Evolutionary conservation across 192 early-diverging fungal species (phyloP), one percentile per base, ranked within the genome.

Genomic region (Coemansia sp.): DNA sequence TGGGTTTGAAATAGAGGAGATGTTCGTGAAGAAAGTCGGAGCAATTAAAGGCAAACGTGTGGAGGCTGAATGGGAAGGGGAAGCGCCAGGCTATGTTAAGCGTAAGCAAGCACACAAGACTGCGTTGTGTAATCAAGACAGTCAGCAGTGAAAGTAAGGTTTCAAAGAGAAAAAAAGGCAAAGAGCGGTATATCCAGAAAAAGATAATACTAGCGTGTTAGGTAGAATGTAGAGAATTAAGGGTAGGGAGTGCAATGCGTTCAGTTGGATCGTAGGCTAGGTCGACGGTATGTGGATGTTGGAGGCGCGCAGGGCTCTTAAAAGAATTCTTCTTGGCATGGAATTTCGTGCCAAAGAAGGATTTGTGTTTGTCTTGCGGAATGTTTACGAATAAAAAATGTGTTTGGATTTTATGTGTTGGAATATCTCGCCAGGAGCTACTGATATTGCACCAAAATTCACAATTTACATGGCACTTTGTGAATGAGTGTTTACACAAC

Each of bases 261-360:
- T 57, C 14, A 7, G 29, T 34, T 57, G 17, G 23, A 36, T 33
- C 55, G 55, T 57, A 36, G 15, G 34, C 33, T 13, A 35, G 17
- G n/a, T 4, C 35, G 55, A 6, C 55, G 34, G 8, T 25, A 14
- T 57, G 9, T 34, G 55, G 33, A 36, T 36, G 55, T 57, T 57
- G 55, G 33, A 57, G 55, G 55, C 55, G 34, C 8, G 8, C 55
- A 35, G 55, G 55, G 55, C 33, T 57, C 55, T 57, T 57, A 57
- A 57, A 57, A 36, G 55, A 57, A 32, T 5, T 35, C 2, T 9
- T 52, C 23, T 10, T 7, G 22, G 9, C 1, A 52, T 25, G 49
- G 19, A 52, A 25, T 52, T 25, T 8, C 8, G 49, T 52, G 5
- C 22, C 42, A 8, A 40, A 45, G 35, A 45, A 13, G 4, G 42